A percentile compares a stretch with the other conserved stretches of the same genome.
phyloP scores from a whole-genome alignment of 768 basidiomycete species.

The Russula lepida region DNA sequence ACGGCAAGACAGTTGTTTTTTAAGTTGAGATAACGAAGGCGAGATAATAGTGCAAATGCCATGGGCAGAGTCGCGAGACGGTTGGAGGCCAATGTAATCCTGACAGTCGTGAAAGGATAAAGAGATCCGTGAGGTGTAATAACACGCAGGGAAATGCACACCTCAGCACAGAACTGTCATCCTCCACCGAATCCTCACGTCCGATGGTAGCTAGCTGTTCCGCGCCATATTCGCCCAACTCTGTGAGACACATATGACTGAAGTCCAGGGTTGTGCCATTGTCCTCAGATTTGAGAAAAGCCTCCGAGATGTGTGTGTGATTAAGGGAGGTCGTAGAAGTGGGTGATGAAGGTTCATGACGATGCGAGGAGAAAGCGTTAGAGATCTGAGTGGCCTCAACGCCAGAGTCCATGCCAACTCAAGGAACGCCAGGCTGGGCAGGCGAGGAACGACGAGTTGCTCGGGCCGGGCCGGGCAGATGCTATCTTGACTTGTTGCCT shows the following conservation, averaged over 20 bases:
- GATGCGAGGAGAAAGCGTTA: conserved; percentile 7
- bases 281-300: conserved; percentile 60
- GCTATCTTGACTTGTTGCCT: not conserved
- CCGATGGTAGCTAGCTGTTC: conserved; percentile 64
- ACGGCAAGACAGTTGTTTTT: conserved; percentile 73
- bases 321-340: conserved; percentile 37
- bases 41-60: conserved; percentile 62
- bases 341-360: conserved; percentile 22
- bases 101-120: conserved; percentile 25
- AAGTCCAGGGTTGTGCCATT: conserved; percentile 78
- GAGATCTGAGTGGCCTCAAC: conserved; percentile 3
- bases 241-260: conserved; percentile 66
- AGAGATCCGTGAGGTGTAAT: not conserved
- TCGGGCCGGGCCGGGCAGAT: not conserved
- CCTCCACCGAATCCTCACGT: conserved; percentile 37
- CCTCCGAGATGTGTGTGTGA: conserved; percentile 54
- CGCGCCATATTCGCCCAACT: conserved; percentile 67
- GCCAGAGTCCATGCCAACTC: conserved; percentile 4
- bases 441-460: not conserved
- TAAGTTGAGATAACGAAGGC: conserved; percentile 78
- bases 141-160: conserved; percentile 28
- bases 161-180: conserved; percentile 54
- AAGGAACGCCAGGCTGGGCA: not conserved
- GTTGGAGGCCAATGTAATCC: conserved; percentile 84
- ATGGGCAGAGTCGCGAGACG: conserved; percentile 67